These are phyloP conservation scores for Termitomyces bulborhizus DNA, from an alignment of 768 basidiomycete species.

Conservation along the genomic window DNA sequence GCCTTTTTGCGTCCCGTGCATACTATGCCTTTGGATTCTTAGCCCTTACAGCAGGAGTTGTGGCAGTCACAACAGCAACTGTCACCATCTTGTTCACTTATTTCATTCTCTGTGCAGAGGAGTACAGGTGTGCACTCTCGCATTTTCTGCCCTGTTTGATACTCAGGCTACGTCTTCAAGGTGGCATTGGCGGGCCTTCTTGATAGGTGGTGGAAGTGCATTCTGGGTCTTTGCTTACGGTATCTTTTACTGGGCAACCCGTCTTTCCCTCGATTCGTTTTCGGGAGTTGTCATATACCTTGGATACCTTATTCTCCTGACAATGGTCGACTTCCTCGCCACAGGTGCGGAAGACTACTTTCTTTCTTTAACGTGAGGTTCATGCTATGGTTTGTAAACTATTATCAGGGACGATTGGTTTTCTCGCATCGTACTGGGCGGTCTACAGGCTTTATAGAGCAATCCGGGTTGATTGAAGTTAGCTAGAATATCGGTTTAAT, in stretches of 20 bases:
- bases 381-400: background rate
- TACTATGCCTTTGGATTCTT: constrained; percentile 98
- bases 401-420: constrained; percentile 81
- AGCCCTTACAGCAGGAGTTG: constrained; percentile 78
- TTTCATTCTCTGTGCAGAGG: constrained; percentile 90
- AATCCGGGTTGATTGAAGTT: constrained; percentile 64
- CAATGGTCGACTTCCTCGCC: constrained; percentile 80
- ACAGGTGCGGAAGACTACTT: constrained; percentile 49
- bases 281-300: constrained; percentile 81
- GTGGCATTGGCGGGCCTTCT: constrained; percentile 96
- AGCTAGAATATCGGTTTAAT: background rate
- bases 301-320: constrained; percentile 83
- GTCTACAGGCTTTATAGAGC: constrained; percentile 76
- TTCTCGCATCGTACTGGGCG: constrained; percentile 89
- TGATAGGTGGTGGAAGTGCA: constrained; percentile 87
- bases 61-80: constrained; percentile 83
- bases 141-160: background rate
- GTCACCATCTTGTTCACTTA: constrained; percentile 87
- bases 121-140: constrained; percentile 61
- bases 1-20: constrained; percentile 84
- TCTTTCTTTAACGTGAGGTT: background rate
- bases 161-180: constrained; percentile 27
- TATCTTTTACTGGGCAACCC: constrained; percentile 80
- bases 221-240: constrained; percentile 91
- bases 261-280: constrained; percentile 79